Conservation (phyloP, 2,329 filamentous ascomycete genomes). For the Calonectria henricotiae region DNA sequence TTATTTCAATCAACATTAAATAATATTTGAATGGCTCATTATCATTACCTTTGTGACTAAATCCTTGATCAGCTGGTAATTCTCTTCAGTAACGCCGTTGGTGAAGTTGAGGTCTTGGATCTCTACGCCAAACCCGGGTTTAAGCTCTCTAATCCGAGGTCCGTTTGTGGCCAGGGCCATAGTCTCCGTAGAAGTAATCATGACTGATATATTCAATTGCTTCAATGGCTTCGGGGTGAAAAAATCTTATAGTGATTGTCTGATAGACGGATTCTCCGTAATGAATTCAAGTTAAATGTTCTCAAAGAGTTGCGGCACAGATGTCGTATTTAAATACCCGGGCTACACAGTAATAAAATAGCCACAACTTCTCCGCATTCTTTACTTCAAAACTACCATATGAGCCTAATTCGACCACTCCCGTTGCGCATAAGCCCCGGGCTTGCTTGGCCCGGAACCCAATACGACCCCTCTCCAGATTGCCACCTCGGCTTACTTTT, state of each 20-base stretch:
- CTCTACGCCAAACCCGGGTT: slow-evolving; percentile 13
- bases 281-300: too few species aligned
- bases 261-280: too few species aligned
- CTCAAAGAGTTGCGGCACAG: too few species aligned
- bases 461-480: too few species aligned
- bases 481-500: background rate
- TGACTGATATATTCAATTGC: background rate
- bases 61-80: background rate
- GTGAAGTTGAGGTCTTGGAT: slow-evolving; percentile 9
- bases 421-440: too few species aligned
- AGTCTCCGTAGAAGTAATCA: background rate
- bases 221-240: background rate
- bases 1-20: background rate
- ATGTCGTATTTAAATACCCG: too few species aligned
- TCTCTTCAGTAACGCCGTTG: slow-evolving; percentile 7
- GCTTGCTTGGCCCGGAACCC: too few species aligned
- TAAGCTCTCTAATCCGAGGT: background rate
- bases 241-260: background rate
- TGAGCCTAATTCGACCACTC: too few species aligned
- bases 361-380: too few species aligned
- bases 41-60: background rate
- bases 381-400: too few species aligned
- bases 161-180: background rate
- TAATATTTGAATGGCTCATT: too few species aligned
- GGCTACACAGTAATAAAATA: too few species aligned